phyloP scores from a whole-genome alignment of 306 rosid genomes.

The Carpinus viminea region DNA sequence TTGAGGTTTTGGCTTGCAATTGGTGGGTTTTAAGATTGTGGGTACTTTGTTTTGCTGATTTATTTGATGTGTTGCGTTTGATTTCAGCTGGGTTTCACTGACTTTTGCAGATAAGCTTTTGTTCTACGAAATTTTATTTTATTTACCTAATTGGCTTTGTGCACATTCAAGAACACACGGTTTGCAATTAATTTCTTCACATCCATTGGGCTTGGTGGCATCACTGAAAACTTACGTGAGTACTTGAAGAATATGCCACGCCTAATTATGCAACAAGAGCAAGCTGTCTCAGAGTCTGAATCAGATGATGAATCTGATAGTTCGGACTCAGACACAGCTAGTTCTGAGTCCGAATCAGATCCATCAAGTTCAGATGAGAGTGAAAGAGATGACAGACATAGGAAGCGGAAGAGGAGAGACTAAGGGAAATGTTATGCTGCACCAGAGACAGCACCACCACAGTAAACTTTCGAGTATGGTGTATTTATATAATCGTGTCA shows the following conservation, averaged over 20 bases:
- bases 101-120: constrained; percentile 19
- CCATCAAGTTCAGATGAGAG: constrained; percentile 59
- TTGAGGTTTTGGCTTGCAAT: constrained; percentile 16
- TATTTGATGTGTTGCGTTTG: constrained; percentile 7
- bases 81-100: constrained; percentile 17
- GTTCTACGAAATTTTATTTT: constrained; percentile 2
- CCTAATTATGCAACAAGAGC: constrained; percentile 85
- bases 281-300: constrained; percentile 60
- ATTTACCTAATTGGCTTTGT: not conserved
- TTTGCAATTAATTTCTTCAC: constrained; percentile 93
- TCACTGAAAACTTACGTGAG: constrained; percentile 86
- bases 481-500: not conserved
- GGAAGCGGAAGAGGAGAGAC: constrained; percentile 57
- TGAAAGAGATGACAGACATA: constrained; percentile 37
- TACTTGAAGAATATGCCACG: constrained; percentile 92
- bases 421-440: constrained; percentile 20
- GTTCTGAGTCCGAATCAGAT: constrained; percentile 52
- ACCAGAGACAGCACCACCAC: not conserved
- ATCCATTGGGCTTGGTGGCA: constrained; percentile 92
- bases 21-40: constrained; percentile 16
- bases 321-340: constrained; percentile 47
- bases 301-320: constrained; percentile 51
- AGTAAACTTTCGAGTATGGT: not conserved
- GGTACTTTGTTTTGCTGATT: not conserved
- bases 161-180: constrained; percentile 64